Base-by-base conservation (phyloP, 108 stramenopile genomes). In the Cyclotella choctawhatcheeana region DNA sequence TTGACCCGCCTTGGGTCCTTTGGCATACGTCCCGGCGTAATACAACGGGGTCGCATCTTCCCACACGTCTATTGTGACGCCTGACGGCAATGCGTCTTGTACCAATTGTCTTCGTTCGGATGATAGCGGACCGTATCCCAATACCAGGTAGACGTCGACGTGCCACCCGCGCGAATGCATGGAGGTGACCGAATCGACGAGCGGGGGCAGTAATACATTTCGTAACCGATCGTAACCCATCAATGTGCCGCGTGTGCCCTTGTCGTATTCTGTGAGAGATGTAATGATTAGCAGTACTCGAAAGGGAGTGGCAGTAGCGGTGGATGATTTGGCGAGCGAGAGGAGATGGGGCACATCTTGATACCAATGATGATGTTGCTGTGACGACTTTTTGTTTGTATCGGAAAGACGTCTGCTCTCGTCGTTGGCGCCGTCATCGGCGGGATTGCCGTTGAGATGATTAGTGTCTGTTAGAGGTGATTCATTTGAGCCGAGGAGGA, bases 81-180 rank as follows among this genome's bases (percentile, higher is more conserved):
- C 58, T 5, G 44, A 18, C 2, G 89, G 88, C 22, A 90, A 67
- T 2, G 76, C 74, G n/a, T 77, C 53, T 43, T 73, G 55, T 24
- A 93, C 67, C 45, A 90, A 37, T 26, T 71, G 56, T 31, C 73
- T n/a, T 37, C 91, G 81, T 20, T 88, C 82, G 2, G 81, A 74
- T 47, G 50, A 73, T 63, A 93, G 60, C 6, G 18, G 14, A 20
- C 55, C 69, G 14, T 65, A 79, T 0, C 78, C 78, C 17, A 69
- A 77, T 0, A 93, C 58, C 1, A 93, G 58, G 63, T 69, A 93
- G 24, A 93, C 79, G 71, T 93, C 92, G 1, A 93, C 92, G 24
- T 87, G 60, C 63, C 83, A 93, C 5, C 89, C 89, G 21, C 58
- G 58, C 20, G 58, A 47, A 32, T 48, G 59, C 75, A 76, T 76